phyloP scores from a whole-genome alignment of 345 rosid species.

The Hibiscus tridactylites region DNA sequence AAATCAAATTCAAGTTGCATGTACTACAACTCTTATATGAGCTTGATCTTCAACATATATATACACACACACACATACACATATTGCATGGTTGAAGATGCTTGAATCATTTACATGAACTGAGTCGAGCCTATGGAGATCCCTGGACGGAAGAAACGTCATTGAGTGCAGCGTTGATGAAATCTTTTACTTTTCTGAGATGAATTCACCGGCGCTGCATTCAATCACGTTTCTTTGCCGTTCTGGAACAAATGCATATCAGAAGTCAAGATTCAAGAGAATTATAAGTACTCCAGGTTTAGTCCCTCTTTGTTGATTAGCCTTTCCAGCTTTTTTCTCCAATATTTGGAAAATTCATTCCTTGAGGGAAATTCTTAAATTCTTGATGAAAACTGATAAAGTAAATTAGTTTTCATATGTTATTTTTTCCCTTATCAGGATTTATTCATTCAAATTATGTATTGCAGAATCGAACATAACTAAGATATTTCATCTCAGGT shows the following conservation, averaged over 20 bases:
- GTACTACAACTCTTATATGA: background rate
- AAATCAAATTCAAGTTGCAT: background rate
- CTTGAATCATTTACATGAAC: slow-evolving; percentile 1
- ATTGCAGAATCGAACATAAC: too few relatives aligned
- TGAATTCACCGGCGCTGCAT: slow-evolving; percentile 30
- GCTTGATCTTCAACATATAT: background rate
- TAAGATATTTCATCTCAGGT: too few relatives aligned
- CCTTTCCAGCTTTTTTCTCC: background rate
- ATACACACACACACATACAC: too few relatives aligned
- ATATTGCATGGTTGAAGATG: background rate
- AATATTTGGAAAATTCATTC: background rate
- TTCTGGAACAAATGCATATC: slow-evolving; percentile 7
- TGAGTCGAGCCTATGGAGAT: slow-evolving; percentile 7
- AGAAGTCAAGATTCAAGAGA: background rate
- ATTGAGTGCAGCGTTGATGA: slow-evolving; percentile 73
- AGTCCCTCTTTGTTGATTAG: background rate
- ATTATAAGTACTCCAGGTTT: background rate
- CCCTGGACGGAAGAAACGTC: slow-evolving; percentile 32
- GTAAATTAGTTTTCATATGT: too few relatives aligned
- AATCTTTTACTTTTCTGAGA: background rate
- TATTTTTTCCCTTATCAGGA: too few relatives aligned
- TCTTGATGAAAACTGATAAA: too few relatives aligned
- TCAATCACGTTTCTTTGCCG: slow-evolving; percentile 29
- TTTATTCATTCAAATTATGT: too few relatives aligned
- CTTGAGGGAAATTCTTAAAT: too few relatives aligned